Conservation (phyloP, 2,329 filamentous ascomycete genomes). For the Pseudopyricularia cyperi region DNA sequence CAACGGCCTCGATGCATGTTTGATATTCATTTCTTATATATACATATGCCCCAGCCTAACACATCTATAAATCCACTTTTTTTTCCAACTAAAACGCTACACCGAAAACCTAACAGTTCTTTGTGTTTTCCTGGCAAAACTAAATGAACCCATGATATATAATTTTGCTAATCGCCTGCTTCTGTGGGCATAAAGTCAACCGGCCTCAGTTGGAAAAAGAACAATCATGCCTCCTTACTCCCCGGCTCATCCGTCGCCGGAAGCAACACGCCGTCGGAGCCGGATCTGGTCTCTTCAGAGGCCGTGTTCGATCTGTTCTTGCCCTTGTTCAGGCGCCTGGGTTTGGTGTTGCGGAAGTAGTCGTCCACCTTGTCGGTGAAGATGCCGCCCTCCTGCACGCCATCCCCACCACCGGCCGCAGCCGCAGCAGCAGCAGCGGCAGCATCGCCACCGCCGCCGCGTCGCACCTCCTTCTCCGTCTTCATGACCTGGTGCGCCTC, state of each 20-base stretch:
- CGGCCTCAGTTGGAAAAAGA: not conserved
- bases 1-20: too few species aligned
- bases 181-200: not conserved
- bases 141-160: too few species aligned
- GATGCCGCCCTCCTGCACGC: conserved; percentile 21
- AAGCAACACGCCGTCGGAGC: not conserved
- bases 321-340: conserved; percentile 6
- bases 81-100: too few species aligned
- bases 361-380: conserved; percentile 40
- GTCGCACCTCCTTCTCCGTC: conserved; percentile 34
- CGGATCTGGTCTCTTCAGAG: not conserved
- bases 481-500: conserved; percentile 33
- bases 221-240: not conserved
- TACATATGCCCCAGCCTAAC: too few species aligned
- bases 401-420: not conserved
- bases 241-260: not conserved
- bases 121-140: too few species aligned
- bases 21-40: too few species aligned
- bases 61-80: too few species aligned
- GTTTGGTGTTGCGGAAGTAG: conserved; percentile 32
- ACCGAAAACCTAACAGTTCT: too few species aligned
- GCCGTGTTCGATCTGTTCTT: not conserved
- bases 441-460: conserved; percentile 6
- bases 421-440: not conserved
- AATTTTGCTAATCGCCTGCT: not conserved